Evolutionary conservation across 768 basidiomycete species (phyloP).

Genomic region (Panaeolus cyanescens): DNA sequence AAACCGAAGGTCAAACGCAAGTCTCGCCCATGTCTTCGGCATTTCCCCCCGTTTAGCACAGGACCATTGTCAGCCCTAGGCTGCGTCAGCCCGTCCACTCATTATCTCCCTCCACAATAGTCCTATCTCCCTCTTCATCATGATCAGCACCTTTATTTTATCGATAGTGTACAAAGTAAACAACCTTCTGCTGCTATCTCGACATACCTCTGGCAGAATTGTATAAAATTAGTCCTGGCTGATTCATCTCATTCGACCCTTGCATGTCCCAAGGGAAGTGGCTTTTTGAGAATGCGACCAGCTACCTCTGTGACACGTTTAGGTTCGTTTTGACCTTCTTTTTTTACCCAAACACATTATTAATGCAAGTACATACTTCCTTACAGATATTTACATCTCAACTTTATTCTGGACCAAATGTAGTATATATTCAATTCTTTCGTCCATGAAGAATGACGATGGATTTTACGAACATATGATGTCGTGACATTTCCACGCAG

Average conservation of each 20-base stretch:
- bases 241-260: background rate
- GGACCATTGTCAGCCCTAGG: background rate
- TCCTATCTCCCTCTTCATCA: background rate
- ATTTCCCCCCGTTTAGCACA: constrained; percentile 49
- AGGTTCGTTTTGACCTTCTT: background rate
- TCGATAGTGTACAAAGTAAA: background rate
- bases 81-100: background rate
- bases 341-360: background rate
- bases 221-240: background rate
- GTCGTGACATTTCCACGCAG: background rate
- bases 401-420: background rate
- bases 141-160: background rate
- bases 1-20: constrained; percentile 44
- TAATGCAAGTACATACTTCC: background rate
- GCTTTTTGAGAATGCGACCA: background rate
- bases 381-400: background rate
- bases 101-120: background rate
- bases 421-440: background rate
- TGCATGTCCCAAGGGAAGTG: background rate
- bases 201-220: background rate
- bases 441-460: background rate
- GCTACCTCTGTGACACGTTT: background rate
- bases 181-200: background rate
- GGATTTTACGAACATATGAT: background rate
- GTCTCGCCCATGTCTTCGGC: constrained; percentile 84